phyloP scores from a whole-genome alignment of 306 rosid genomes.

The Abrus precatorius region DNA sequence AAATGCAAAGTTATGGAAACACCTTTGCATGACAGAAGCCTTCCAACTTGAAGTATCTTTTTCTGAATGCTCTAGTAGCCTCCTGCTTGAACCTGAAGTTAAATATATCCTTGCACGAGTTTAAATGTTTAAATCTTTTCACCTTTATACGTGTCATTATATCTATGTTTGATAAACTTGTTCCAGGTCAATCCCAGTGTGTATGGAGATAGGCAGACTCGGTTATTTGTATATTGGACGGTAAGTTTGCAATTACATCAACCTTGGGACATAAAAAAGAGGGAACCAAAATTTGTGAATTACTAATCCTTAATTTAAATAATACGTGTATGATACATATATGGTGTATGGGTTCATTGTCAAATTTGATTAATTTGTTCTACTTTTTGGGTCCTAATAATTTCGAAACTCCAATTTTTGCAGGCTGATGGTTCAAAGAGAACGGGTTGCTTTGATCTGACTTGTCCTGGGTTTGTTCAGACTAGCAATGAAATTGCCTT shows the following conservation, averaged over 20 bases:
- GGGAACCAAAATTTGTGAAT: background rate
- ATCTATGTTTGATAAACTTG: background rate
- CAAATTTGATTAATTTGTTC: background rate
- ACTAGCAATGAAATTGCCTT: conserved; percentile 61
- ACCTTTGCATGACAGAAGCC: conserved; percentile 7
- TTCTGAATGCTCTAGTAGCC: background rate
- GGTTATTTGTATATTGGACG: conserved; percentile 75
- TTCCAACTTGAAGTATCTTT: conserved; percentile 11
- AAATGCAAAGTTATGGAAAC: conserved; percentile 8
- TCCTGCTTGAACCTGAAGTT: background rate
- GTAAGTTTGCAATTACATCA: conserved; percentile 51
- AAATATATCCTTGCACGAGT: background rate
- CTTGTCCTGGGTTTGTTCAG: conserved; percentile 81
- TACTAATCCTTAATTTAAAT: background rate
- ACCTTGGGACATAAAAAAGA: background rate
- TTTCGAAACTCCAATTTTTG: conserved; percentile 12
- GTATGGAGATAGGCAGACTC: conserved; percentile 69
- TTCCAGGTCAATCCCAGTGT: conserved; percentile 70
- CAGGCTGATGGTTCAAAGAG: conserved; percentile 68
- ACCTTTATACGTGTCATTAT: background rate
- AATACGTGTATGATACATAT: background rate
- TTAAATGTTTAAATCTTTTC: conserved; percentile 1
- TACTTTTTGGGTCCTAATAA: background rate
- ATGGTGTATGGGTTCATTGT: background rate
- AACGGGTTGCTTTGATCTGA: conserved; percentile 84